Evolutionary conservation across 768 basidiomycete species (phyloP).

Genomic region (Lactifluus volemus): DNA sequence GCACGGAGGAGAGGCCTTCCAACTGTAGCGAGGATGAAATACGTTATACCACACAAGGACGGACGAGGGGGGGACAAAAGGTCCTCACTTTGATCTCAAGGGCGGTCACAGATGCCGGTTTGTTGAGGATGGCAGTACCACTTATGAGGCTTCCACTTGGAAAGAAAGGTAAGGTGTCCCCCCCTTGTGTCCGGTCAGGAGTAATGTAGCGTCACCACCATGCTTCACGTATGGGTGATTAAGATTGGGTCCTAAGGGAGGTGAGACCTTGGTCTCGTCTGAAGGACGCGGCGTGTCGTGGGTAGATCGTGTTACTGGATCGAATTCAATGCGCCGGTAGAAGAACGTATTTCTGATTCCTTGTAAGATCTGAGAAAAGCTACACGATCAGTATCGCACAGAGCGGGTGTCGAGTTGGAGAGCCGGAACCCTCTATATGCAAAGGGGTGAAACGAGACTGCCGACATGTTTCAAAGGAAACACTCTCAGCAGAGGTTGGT

Average conservation of each 20-base stretch:
- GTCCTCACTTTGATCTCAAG: constrained; percentile 7
- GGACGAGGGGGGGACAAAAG: neutral
- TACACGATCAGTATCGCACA: neutral
- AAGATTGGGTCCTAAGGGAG: neutral
- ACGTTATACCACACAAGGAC: neutral
- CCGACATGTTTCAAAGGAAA: neutral
- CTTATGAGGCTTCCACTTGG: constrained; percentile 7
- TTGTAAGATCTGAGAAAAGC: neutral
- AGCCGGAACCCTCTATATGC: neutral
- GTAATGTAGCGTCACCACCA: neutral
- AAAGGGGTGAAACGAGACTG: neutral
- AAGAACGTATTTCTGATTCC: neutral
- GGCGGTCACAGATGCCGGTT: neutral
- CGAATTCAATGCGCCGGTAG: neutral
- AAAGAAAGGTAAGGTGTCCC: constrained; percentile 1
- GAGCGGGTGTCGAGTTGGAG: neutral
- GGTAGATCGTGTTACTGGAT: neutral
- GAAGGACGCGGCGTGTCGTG: neutral
- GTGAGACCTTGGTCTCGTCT: neutral
- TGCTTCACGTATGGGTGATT: constrained; percentile 8
- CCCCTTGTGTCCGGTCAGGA: constrained; percentile 7
- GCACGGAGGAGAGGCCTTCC: neutral
- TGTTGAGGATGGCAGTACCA: constrained; percentile 4
- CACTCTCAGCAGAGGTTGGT: neutral
- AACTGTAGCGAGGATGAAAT: neutral